phyloP scores from a whole-genome alignment of 179 eudicot genomes.

The Kewa caespitosa region DNA sequence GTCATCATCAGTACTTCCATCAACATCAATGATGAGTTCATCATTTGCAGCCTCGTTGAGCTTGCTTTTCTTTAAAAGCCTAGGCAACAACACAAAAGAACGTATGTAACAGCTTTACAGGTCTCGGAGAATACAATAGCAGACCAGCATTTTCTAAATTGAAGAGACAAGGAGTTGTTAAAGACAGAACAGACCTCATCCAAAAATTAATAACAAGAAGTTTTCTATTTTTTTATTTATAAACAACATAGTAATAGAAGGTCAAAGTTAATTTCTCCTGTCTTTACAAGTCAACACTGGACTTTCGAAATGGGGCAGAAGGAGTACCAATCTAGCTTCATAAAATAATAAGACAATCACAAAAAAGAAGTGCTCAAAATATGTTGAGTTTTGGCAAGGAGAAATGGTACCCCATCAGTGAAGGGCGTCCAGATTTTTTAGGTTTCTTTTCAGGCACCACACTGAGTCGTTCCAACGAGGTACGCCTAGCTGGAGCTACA shows the following conservation, averaged over 20 bases:
- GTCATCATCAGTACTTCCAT: conserved; percentile 26
- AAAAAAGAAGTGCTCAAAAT: background rate
- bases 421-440: conserved; percentile 53
- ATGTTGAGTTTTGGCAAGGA: background rate
- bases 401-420: conserved; percentile 74
- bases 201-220: too few relatives aligned
- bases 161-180: too few relatives aligned
- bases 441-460: conserved; percentile 75
- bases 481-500: conserved; percentile 47
- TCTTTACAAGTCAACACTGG: too few relatives aligned
- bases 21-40: conserved; percentile 33
- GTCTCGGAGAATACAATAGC: too few relatives aligned
- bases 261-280: too few relatives aligned
- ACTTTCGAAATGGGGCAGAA: too few relatives aligned
- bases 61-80: conserved; percentile 68
- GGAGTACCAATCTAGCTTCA: background rate
- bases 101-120: background rate
- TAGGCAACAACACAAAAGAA: conserved; percentile 21
- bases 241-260: too few relatives aligned
- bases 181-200: too few relatives aligned
- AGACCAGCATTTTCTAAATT: too few relatives aligned
- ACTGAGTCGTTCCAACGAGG: conserved; percentile 65
- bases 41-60: conserved; percentile 29
- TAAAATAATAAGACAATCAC: background rate
- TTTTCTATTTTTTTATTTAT: too few relatives aligned